Conservation (phyloP, 2,329 filamentous ascomycete species). For the Botrytis pseudocinerea region DNA sequence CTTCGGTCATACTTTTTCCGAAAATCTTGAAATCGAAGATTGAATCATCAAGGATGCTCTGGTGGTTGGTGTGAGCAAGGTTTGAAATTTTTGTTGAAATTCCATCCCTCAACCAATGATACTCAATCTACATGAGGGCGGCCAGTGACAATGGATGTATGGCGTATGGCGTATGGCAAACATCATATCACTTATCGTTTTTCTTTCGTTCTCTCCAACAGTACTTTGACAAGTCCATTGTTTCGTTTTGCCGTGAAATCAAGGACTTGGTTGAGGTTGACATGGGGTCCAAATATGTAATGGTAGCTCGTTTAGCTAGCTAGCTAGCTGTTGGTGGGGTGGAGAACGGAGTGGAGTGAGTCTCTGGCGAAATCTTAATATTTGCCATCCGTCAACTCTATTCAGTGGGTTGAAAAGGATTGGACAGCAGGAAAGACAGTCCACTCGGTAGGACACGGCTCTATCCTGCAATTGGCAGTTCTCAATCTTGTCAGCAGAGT, state of each 20-base stretch:
- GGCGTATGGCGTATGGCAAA: neutral
- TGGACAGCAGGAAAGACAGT: conserved; percentile 4
- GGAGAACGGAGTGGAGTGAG: conserved; percentile 1
- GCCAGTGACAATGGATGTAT: neutral
- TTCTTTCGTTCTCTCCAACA: neutral
- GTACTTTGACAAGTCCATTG: neutral
- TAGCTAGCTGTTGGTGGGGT: neutral
- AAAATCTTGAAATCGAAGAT: conserved; percentile 12
- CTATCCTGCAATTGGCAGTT: conserved; percentile 18
- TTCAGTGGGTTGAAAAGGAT: neutral
- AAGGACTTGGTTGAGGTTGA: conserved; percentile 4
- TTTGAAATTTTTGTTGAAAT: conserved; percentile 10
- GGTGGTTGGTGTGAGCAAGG: conserved; percentile 6
- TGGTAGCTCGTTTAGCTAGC: neutral
- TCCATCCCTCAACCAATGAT: neutral
- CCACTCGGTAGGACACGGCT: conserved; percentile 4
- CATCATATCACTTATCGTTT: neutral
- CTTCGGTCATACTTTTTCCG: conserved; percentile 28
- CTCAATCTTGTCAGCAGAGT: neutral
- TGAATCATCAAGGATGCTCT: conserved; percentile 4
- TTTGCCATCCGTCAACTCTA: conserved; percentile 5
- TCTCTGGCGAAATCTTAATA: conserved; percentile 7
- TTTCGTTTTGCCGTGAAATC: conserved; percentile 2
- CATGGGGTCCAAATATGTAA: neutral
- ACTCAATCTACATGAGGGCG: neutral